Evolutionary conservation across 257 asterid genomes (phyloP), one percentile per base, ranked within the genome.

Genomic region (Paraleonurus japonicus): DNA sequence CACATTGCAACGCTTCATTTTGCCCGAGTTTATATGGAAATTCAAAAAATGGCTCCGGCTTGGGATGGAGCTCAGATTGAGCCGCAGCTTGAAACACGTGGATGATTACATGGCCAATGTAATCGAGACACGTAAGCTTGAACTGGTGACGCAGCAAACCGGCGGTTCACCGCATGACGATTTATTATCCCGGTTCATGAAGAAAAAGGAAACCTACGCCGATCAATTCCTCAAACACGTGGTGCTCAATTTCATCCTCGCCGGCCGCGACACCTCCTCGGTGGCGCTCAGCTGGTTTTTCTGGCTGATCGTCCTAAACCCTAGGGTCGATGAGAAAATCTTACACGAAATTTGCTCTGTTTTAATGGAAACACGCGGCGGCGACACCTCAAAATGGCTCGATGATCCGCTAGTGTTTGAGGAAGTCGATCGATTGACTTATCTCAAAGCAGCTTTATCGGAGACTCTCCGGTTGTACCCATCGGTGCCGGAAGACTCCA

Each of bases 201-300:
- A 81, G 82, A 81, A 81, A 33, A 77, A 20, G 61, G 85, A 77
- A 22, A 30, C 58, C 3, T 77, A 77, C 67, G 61, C 72, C 7
- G 86, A 86, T 24, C 64, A 80, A 15, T 88, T 82, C 65, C 85
- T 88, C 4, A 88, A 85, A 76, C 79, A 86, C 3, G 92, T 88
- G 74, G 89, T 78, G 33, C 89, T 88, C 48, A 88, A 83, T 48
- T 88, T 88, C 76, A 88, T 88, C 76, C 81, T 88, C 70, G 95
- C 95, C 24, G 95, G 95, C 41, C 88, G 95, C 1, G 95, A 88
- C 89, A 88, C 95, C 15, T 85, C 95, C 5, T 88, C 95, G 0
- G 90, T 85, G 10, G 95, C 95, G 0, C 77, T 88, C 60, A 88
- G 91, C 67, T 88, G 95, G 95, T 88, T 88, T 71, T 88, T 88